Conservation (phyloP, 176 grass and related monocot genomes). For the Raddia guianensis region DNA sequence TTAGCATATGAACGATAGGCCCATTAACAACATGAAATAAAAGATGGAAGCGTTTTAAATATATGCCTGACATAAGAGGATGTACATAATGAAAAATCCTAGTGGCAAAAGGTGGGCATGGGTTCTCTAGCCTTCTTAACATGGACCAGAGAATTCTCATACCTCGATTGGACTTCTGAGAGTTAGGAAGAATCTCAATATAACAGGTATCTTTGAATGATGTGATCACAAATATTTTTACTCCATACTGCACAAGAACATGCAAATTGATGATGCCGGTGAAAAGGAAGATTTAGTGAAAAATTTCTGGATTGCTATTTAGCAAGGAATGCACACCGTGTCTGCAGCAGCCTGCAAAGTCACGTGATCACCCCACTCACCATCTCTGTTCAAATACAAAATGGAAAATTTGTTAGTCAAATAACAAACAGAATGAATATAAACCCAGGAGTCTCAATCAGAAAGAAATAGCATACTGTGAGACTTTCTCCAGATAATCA, state of each 20-base stretch:
- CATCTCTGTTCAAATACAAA: slow-evolving; percentile 37
- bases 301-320: not conserved
- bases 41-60: not conserved
- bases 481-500: slow-evolving; percentile 65
- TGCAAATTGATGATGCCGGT: slow-evolving; percentile 17
- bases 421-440: not conserved
- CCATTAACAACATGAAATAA: not conserved
- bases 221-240: slow-evolving; percentile 85
- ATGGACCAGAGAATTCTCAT: not conserved
- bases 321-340: slow-evolving; percentile 39
- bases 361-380: slow-evolving; percentile 76
- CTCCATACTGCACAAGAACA: slow-evolving; percentile 63
- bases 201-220: slow-evolving; percentile 83
- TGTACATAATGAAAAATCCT: not conserved
- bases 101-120: not conserved
- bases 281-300: not conserved
- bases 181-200: slow-evolving; percentile 66
- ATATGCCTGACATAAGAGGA: not conserved
- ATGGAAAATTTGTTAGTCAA: slow-evolving; percentile 16
- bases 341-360: slow-evolving; percentile 72
- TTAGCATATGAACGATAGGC: not conserved
- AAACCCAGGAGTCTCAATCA: not conserved
- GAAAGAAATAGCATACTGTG: slow-evolving; percentile 46
- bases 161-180: slow-evolving; percentile 73
- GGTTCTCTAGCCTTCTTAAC: not conserved